A percentile compares a stretch with the other conserved stretches of the same genome.
Evolutionary conservation across 2,329 filamentous ascomycete species (phyloP).

Genomic region (Zarea fungicola): DNA sequence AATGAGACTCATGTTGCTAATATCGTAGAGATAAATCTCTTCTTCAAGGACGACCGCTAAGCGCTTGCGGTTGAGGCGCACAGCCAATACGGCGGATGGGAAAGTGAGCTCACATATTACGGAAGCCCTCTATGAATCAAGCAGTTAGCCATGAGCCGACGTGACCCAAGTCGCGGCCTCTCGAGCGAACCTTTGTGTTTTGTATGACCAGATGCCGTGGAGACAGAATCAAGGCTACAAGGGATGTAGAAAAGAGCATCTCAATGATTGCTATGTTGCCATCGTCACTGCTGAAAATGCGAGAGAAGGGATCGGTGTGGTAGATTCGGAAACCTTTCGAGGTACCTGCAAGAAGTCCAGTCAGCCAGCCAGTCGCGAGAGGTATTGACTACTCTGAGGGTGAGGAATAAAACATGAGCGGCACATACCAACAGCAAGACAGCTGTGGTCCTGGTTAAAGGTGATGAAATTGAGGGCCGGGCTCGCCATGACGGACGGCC

Average conservation of each 20-base stretch:
- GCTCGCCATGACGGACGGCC: conserved; percentile 49
- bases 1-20: conserved; percentile 94
- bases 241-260: conserved; percentile 97
- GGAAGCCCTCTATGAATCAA: conserved; percentile 50
- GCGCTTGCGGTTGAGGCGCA: conserved; percentile 89
- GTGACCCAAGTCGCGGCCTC: background rate
- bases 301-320: conserved; percentile 91
- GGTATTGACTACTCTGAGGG: background rate
- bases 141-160: conserved; percentile 16
- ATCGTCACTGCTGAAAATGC: conserved; percentile 91
- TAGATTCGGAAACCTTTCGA: conserved; percentile 94
- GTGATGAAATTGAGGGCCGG: conserved; percentile 94
- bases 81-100: conserved; percentile 89
- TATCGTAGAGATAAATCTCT: conserved; percentile 97
- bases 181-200: conserved; percentile 76
- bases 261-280: conserved; percentile 94
- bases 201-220: conserved; percentile 91
- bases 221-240: conserved; percentile 89
- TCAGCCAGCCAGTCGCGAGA: background rate
- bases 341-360: conserved; percentile 56
- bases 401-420: background rate
- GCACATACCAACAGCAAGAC: conserved; percentile 77
- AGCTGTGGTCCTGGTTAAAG: conserved; percentile 98
- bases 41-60: conserved; percentile 91
- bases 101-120: conserved; percentile 99